These are phyloP conservation scores for Solanum appendiculatum DNA, from an alignment of 257 asterid genomes.

Conservation along the genomic window DNA sequence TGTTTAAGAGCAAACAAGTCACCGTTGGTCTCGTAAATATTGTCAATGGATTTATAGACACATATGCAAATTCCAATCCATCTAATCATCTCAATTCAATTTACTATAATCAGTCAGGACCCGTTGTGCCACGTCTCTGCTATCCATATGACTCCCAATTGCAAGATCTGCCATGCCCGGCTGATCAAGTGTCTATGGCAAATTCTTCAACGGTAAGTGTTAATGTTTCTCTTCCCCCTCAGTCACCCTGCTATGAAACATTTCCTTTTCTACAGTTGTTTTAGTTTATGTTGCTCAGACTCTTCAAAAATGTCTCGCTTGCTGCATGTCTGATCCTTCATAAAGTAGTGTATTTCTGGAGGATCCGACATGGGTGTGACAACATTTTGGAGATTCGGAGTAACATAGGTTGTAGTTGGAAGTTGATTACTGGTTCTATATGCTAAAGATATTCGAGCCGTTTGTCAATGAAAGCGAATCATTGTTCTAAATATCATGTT, in stretches of 20 bases:
- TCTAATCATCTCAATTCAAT: slow-evolving; percentile 24
- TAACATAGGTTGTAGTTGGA: not conserved
- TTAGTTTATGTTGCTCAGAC: not conserved
- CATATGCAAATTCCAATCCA: slow-evolving; percentile 70
- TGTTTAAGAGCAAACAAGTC: slow-evolving; percentile 77
- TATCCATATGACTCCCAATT: slow-evolving; percentile 71
- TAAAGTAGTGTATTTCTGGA: not conserved
- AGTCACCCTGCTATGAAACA: not conserved
- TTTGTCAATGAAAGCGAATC: not conserved
- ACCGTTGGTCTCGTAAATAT: slow-evolving; percentile 58
- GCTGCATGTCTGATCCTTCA: not conserved
- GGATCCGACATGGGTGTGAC: not conserved
- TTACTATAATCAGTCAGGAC: slow-evolving; percentile 83
- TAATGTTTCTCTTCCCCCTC: not conserved
- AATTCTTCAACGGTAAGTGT: slow-evolving; percentile 63
- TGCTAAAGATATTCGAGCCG: not conserved
- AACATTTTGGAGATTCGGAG: not conserved
- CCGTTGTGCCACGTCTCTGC: slow-evolving; percentile 64
- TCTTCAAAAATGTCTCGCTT: not conserved
- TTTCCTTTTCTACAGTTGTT: not conserved
- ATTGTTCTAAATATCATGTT: not conserved
- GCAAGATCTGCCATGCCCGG: slow-evolving; percentile 59
- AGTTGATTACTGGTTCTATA: not conserved
- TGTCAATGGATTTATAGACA: slow-evolving; percentile 53
- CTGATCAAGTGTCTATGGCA: slow-evolving; percentile 51